Evolutionary conservation across 495 filamentous ascomycete species (phyloP), one percentile per base, ranked within the genome.

Genomic region (Aspergillus conjunctus): DNA sequence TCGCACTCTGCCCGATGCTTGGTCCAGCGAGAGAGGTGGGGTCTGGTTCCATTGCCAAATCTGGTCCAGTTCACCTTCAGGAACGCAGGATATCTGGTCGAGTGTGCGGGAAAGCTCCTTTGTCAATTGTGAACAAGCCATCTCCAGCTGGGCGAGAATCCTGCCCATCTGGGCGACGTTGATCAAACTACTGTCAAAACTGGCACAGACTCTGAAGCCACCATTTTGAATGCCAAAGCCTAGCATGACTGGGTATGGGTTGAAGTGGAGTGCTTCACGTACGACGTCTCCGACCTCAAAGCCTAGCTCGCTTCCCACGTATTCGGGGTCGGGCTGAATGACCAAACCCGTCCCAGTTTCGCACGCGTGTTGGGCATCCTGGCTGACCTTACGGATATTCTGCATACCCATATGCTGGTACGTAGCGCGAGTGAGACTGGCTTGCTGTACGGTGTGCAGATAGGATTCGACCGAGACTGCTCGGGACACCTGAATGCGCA

Each of bases 381-480:
- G 64, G 64, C 82, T 85, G 37, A 90, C 75, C 20, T 78, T 77
- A 57, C 83, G 77, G 59, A 92, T 92, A 54, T 88, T 80, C 68
- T 89, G 85, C 68, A 92, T 76, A 7, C 89, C 88, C 66, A 83
- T 78, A 50, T 90, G 87, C 69, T 92, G 83, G 66, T 86, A 85
- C 0, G 84, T 78, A 6, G 85, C 83, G 1, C 81, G 79, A 1
- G 74, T 73, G 18, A 84, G 68, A 21, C 81, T 76, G 14, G 79
- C 71, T 39, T 83, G 73, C 49, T 88, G 84, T 2, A 91, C 73
- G 0, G 69, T 49, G 33, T 79, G 76, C 5, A 81, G 66, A 17
- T 68, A 79, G 4, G 67, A 57, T 0, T 68, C 66, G 3, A 78
- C 68, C 7, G 71, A 65, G 39, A 49, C 64, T 0, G 68, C 54